phyloP scores from a whole-genome alignment of 495 filamentous ascomycete species.

The Xylaria acuta region DNA sequence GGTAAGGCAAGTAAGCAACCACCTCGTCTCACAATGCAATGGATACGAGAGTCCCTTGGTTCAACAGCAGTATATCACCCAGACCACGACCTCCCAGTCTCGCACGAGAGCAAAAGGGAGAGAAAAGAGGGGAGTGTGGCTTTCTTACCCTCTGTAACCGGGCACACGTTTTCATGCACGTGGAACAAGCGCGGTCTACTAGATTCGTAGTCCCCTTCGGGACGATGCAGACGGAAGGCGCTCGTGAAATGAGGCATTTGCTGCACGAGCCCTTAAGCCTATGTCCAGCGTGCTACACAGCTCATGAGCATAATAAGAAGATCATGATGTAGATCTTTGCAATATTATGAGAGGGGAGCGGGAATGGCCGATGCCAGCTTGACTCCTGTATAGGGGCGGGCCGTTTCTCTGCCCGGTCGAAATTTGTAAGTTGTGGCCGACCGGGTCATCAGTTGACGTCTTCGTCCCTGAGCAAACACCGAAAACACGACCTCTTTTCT shows the following conservation, averaged over 20 bases:
- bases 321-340: background rate
- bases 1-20: background rate
- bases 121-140: background rate
- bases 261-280: background rate
- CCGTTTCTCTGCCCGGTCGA: background rate
- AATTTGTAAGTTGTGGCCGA: background rate
- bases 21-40: background rate
- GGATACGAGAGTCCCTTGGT: slow-evolving; percentile 4
- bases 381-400: background rate
- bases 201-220: slow-evolving; percentile 5
- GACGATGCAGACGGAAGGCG: slow-evolving; percentile 16
- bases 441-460: background rate
- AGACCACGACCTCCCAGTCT: background rate
- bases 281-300: background rate
- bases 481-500: background rate
- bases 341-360: background rate
- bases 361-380: background rate
- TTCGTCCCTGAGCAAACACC: background rate
- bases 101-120: background rate
- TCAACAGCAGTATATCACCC: background rate
- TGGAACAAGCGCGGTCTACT: background rate
- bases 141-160: slow-evolving; percentile 2
- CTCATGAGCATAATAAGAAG: background rate
- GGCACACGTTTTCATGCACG: slow-evolving; percentile 18
- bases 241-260: slow-evolving; percentile 12